These are phyloP conservation scores for Cystobasidium onofrii DNA, from an alignment of 768 basidiomycete genomes.

Conservation along the genomic window DNA sequence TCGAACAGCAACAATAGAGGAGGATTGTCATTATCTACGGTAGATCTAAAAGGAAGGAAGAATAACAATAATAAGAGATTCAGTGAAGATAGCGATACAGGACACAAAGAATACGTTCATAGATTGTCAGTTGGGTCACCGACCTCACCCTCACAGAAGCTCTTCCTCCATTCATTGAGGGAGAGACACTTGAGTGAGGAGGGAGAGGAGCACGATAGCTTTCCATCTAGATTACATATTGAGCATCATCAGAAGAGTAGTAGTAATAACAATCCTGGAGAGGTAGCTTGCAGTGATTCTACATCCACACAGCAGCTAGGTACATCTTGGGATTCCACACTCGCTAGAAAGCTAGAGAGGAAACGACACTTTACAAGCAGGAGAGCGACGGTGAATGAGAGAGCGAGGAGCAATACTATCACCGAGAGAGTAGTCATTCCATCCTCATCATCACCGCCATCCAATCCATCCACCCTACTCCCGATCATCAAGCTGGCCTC, in stretches of 20 bases:
- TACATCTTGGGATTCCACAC: neutral
- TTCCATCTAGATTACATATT: neutral
- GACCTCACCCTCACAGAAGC: slow-evolving; percentile 1
- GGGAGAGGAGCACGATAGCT: neutral
- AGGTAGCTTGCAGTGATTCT: no score
- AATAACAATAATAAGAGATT: neutral
- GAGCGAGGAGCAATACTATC: neutral
- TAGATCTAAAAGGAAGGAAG: neutral
- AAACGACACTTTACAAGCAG: neutral
- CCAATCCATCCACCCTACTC: no score
- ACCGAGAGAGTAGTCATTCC: neutral
- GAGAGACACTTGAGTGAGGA: neutral
- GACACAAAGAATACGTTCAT: neutral
- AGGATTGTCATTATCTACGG: neutral
- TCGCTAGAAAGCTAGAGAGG: neutral
- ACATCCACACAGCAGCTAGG: no score
- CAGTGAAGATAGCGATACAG: neutral
- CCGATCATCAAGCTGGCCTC: neutral
- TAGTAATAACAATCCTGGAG: no score
- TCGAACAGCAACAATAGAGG: no score
- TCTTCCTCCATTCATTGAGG: neutral
- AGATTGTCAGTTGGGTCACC: neutral
- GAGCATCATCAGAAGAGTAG: no score
- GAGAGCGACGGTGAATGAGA: neutral
- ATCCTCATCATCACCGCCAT: neutral